phyloP scores from a whole-genome alignment of 2,329 filamentous ascomycete species.

The Monosporascus cannonballus region DNA sequence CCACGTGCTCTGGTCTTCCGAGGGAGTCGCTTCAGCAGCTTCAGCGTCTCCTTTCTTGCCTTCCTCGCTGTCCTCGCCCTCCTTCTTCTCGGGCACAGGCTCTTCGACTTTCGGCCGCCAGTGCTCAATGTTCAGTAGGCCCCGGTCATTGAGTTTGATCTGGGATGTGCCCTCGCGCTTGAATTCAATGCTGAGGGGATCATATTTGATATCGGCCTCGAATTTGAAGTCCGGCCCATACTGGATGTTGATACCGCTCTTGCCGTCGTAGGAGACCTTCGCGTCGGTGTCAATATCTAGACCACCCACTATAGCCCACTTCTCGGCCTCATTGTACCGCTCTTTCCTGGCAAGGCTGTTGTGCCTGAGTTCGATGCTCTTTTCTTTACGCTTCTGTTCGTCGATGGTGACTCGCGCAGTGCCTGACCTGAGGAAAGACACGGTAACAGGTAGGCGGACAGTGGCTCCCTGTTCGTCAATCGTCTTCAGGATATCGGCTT shows the following conservation, averaged over 20 bases:
- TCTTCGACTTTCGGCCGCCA: slow-evolving; percentile 83
- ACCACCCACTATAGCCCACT: slow-evolving; percentile 82
- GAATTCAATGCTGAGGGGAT: slow-evolving; percentile 82
- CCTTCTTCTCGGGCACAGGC: slow-evolving; percentile 41
- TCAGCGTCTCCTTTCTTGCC: slow-evolving; percentile 37
- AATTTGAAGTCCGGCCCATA: slow-evolving; percentile 74
- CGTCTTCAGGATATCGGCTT: slow-evolving; percentile 76
- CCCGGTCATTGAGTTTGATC: slow-evolving; percentile 84
- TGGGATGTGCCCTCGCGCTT: slow-evolving; percentile 75
- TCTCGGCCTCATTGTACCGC: slow-evolving; percentile 85
- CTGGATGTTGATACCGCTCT: slow-evolving; percentile 64
- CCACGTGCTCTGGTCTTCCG: slow-evolving; percentile 82
- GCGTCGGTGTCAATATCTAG: slow-evolving; percentile 66
- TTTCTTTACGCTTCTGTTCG: slow-evolving; percentile 83
- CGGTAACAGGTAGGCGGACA: slow-evolving; percentile 72
- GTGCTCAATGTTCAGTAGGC: slow-evolving; percentile 87
- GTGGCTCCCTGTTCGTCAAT: slow-evolving; percentile 59
- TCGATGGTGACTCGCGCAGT: slow-evolving; percentile 83
- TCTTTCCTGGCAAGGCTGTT: slow-evolving; percentile 82
- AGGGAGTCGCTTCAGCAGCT: slow-evolving; percentile 30
- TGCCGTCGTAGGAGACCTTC: slow-evolving; percentile 58
- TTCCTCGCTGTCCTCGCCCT: slow-evolving; percentile 44
- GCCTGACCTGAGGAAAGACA: slow-evolving; percentile 87
- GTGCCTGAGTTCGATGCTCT: slow-evolving; percentile 82
- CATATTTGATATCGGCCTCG: slow-evolving; percentile 76